Evolutionary conservation across 164 flowering plant genomes (phyloP), one percentile per base, ranked within the genome.

Genomic region (Malania oleifera): DNA sequence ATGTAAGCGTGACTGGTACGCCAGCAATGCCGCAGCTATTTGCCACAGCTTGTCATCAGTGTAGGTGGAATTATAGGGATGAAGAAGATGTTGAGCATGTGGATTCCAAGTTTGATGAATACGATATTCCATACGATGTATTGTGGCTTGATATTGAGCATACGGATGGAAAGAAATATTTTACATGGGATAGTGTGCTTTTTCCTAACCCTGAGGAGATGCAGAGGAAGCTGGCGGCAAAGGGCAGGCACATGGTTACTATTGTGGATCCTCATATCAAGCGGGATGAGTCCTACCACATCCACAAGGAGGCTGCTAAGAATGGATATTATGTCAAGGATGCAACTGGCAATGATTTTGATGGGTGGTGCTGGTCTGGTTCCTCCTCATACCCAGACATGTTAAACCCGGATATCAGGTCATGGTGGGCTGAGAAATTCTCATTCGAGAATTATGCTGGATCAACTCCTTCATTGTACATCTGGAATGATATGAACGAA

Each of bases 281-380:
- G 80, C 60, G 99, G 62, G 99, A 95, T 62, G 96, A 95, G 0
- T 79, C 87, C 1, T 95, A 61, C 54, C 60, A 24, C 25, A 51
- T 91, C 51, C 99, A 95, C 70, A 95, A 88, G 74, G 96, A 95
- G 71, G 99, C 99, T 9, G 63, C 89, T 1, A 54, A 81, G 50
- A 76, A 78, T 54, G 96, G 97, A 26, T 81, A 88, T 66, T 95
- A 95, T 72, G 92, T 86, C 47, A 95, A 85, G 79, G 99, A 95
- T 82, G 76, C 91, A 0, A 71, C 67, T 37, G 90, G 95, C 4
- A 86, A 73, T 54, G 99, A 91, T 72, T 95, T 25, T 70, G 99
- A 95, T 78, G 99, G 99, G 18, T 95, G 99, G 99, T 91, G 99
- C 69, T 95, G 99, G 99, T 85, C 99, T 60, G 99, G 99, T 64